These are phyloP conservation scores for Brassica rapa DNA, from an alignment of 345 rosid species.

Conservation along the genomic window DNA sequence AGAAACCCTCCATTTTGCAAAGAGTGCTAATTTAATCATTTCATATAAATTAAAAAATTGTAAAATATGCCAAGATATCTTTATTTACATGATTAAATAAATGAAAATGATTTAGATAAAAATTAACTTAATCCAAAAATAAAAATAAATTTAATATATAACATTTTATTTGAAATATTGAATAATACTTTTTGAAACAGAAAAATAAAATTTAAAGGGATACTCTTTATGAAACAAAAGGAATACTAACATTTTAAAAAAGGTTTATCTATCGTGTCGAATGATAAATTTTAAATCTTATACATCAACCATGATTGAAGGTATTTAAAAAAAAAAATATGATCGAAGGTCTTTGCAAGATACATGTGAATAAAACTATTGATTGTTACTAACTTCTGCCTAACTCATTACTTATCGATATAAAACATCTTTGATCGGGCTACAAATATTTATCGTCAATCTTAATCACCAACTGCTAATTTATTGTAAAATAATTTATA, in stretches of 20 bases:
- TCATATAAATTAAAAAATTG: too few relatives aligned
- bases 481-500: too few relatives aligned
- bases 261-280: not conserved
- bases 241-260: not conserved
- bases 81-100: too few relatives aligned
- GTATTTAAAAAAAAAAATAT: not conserved
- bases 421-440: not conserved
- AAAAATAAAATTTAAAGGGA: too few relatives aligned
- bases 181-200: too few relatives aligned
- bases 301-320: not conserved
- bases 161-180: too few relatives aligned
- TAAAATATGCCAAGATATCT: too few relatives aligned
- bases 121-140: too few relatives aligned
- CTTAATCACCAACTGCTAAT: slow-evolving; percentile 7
- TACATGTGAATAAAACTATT: not conserved
- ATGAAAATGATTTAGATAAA: too few relatives aligned
- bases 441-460: not conserved
- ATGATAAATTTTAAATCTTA: not conserved
- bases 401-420: not conserved
- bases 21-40: too few relatives aligned
- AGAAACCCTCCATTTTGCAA: not conserved
- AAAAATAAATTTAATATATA: too few relatives aligned
- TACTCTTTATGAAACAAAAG: too few relatives aligned
- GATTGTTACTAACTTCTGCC: not conserved
- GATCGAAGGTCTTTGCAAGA: not conserved